phyloP scores from a whole-genome alignment of 331 rosid genomes.

The Pyracantha coccinea region DNA sequence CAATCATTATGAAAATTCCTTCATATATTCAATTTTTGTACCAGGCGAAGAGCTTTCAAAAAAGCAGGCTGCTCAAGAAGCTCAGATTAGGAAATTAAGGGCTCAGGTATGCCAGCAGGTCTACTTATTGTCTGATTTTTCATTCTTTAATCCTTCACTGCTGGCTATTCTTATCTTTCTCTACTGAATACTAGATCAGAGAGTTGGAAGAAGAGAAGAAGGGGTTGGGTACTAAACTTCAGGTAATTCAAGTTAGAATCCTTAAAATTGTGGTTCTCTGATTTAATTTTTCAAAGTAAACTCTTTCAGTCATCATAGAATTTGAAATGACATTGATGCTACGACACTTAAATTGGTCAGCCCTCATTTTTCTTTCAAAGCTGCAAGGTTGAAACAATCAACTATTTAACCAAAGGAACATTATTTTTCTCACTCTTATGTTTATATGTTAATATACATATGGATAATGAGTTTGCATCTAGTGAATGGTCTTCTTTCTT shows the following conservation, averaged over 20 bases:
- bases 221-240: constrained; percentile 78
- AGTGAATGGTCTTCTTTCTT: background rate
- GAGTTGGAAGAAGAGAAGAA: constrained; percentile 99
- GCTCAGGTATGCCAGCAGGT: constrained; percentile 64
- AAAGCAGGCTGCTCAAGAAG: constrained; percentile 97
- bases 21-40: constrained; percentile 7
- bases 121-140: constrained; percentile 11
- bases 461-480: background rate
- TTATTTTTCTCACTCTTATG: background rate
- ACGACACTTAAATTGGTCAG: background rate
- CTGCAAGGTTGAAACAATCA: background rate
- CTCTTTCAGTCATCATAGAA: background rate
- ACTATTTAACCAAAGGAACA: background rate
- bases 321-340: background rate
- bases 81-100: constrained; percentile 79
- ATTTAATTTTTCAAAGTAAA: background rate
- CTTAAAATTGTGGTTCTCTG: background rate
- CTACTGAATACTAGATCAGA: constrained; percentile 80
- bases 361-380: background rate
- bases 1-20: background rate
- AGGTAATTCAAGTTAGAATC: constrained; percentile 49
- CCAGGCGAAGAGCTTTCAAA: constrained; percentile 99
- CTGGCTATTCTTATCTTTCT: constrained; percentile 13
- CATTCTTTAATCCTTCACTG: constrained; percentile 14
- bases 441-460: background rate